A percentile compares a stretch with the other conserved stretches of the same genome.
phyloP scores from a whole-genome alignment of 495 filamentous ascomycete genomes.

The Pseudotulostoma volvatum region DNA sequence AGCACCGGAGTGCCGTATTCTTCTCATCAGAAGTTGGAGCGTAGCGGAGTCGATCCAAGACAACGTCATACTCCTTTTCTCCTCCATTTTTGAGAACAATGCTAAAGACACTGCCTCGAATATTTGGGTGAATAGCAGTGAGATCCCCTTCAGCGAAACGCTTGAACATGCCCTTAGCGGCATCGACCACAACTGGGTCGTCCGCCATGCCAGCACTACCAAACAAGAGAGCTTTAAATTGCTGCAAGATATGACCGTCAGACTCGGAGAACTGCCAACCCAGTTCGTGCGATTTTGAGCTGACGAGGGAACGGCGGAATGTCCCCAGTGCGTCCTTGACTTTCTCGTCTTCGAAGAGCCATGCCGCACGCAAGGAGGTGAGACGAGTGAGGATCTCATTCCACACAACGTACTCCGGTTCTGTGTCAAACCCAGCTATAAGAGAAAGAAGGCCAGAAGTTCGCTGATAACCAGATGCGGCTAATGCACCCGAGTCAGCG shows the following conservation, averaged over 20 bases:
- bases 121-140: constrained; percentile 49
- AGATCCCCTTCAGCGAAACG: constrained; percentile 42
- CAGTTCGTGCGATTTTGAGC: constrained; percentile 60
- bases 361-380: constrained; percentile 57
- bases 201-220: constrained; percentile 42
- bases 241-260: constrained; percentile 80
- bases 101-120: constrained; percentile 45
- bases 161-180: constrained; percentile 48
- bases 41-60: constrained; percentile 69
- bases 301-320: constrained; percentile 63
- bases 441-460: constrained; percentile 80
- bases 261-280: constrained; percentile 75
- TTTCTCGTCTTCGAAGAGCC: constrained; percentile 70
- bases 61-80: constrained; percentile 48
- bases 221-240: constrained; percentile 56
- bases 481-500: constrained; percentile 82
- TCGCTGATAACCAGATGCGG: constrained; percentile 79
- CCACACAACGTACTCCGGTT: constrained; percentile 89
- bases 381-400: constrained; percentile 71
- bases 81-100: constrained; percentile 46
- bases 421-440: constrained; percentile 65
- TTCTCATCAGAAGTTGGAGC: constrained; percentile 85
- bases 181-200: constrained; percentile 39
- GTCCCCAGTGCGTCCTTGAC: constrained; percentile 58
- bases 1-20: constrained; percentile 78